These are phyloP conservation scores for Colletotrichum tropicale DNA, from an alignment of 2,329 filamentous ascomycete genomes.

Conservation along the genomic window DNA sequence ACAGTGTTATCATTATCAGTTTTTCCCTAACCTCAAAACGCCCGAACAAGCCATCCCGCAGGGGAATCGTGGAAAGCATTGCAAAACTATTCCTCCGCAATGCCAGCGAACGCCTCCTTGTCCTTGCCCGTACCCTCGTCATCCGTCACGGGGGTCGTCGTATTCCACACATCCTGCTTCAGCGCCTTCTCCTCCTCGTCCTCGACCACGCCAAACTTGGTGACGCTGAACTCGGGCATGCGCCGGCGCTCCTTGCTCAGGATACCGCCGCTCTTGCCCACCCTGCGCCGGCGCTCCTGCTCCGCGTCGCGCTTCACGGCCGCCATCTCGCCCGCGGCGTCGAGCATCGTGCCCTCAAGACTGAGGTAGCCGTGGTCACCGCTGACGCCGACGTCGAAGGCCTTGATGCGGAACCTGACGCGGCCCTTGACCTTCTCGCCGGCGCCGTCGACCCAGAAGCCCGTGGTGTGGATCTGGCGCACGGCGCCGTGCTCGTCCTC, in stretches of 20 bases:
- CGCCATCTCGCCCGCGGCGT: conserved; percentile 67
- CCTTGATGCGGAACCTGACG: conserved; percentile 79
- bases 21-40: conserved; percentile 19
- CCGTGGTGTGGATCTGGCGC: conserved; percentile 60
- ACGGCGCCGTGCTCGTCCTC: conserved; percentile 58
- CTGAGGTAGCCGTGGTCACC: conserved; percentile 80
- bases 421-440: conserved; percentile 74
- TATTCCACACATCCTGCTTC: conserved; percentile 22
- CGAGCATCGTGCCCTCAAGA: conserved; percentile 86
- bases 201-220: conserved; percentile 54
- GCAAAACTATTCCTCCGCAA: conserved; percentile 13
- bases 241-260: conserved; percentile 35
- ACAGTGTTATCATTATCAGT: conserved; percentile 13
- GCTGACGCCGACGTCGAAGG: conserved; percentile 81
- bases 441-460: conserved; percentile 76
- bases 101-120: conserved; percentile 12
- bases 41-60: background rate
- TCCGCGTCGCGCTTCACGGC: conserved; percentile 53
- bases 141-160: conserved; percentile 15
- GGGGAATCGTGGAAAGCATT: background rate
- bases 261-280: conserved; percentile 19
- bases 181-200: conserved; percentile 42
- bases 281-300: conserved; percentile 46
- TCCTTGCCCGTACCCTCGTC: background rate
- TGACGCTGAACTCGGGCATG: conserved; percentile 61